Base-by-base conservation (phyloP, 2,329 filamentous ascomycete genomes). In the Zasmidium angulare region DNA sequence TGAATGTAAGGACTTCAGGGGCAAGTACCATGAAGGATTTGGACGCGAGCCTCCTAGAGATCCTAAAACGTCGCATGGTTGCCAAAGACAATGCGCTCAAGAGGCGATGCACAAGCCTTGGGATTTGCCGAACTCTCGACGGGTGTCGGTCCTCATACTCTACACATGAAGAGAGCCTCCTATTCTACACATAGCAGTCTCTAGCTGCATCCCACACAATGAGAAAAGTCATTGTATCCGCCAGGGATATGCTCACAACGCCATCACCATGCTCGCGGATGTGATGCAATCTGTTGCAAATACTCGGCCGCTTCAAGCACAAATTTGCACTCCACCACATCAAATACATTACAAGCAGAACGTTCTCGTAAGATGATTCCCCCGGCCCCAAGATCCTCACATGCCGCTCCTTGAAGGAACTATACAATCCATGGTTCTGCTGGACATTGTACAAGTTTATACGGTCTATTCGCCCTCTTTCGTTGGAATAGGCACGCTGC, bases 401-500 rank as follows among this genome's bases (percentile, higher is more conserved):
- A 17, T 17, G 36, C 11, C 36, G 36, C 36, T 43, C 36, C 11
- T 4, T 29, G 6, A 29, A 29, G 6, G 4, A 29, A 6, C 4
- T 11, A 29, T 29, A 29, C 11, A 11, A 11, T 11, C 26, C 11
- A 29, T 29, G 26, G 11, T n/a, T n/a, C n/a, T n/a, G n/a, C n/a
- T n/a, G n/a, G n/a, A n/a, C 3, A 19, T 43, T 17, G 36, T 43
- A 43, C 36, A 43, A 17, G n/a, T 17, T 43, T n/a, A n/a, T n/a
- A n/a, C n/a, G n/a, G 14, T 36, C 36, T 29, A 51, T 31, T 51
- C 49, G 23, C 21, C 49, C 23, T 51, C 49, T 23, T 51, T 51
- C 22, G 23, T 22, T 9, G 23, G 23, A 26, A 22, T 21, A 3
- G 49, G 49, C 49, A 43, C 36, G 36, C 36, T 43, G 23, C 60